A percentile compares a stretch with the other conserved stretches of the same genome.
phyloP scores from a whole-genome alignment of 1,139 yeast species.

The Hansenula sp. region DNA sequence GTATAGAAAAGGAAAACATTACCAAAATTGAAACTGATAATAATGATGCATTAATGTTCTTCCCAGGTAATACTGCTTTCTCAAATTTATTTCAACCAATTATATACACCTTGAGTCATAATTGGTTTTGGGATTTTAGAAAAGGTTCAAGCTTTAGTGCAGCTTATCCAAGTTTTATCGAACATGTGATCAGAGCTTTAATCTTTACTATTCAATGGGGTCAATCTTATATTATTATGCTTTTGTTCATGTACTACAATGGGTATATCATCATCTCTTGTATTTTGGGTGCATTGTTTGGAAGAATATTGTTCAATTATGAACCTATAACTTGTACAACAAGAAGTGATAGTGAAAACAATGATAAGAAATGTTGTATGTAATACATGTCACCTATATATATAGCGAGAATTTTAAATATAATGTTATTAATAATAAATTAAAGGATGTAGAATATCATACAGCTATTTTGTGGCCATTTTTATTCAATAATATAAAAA shows the following conservation, averaged over 20 bases:
- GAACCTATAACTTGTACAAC: conserved; percentile 34
- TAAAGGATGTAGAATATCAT: too few species aligned
- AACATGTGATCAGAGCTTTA: conserved; percentile 45
- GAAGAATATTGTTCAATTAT: conserved; percentile 46
- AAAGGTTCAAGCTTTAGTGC: conserved; percentile 14
- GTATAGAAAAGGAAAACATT: neutral
- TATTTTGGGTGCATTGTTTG: conserved; percentile 58
- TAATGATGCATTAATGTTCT: conserved; percentile 5
- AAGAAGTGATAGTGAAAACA: conserved; percentile 23
- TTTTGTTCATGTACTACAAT: conserved; percentile 69
- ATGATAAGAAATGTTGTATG: conserved; percentile 27
- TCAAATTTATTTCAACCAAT: conserved; percentile 24
- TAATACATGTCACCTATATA: too few species aligned
- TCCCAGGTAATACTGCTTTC: conserved; percentile 3
- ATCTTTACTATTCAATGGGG: conserved; percentile 60
- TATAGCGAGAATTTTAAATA: too few species aligned
- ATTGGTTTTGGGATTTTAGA: conserved; percentile 31
- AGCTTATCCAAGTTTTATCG: conserved; percentile 36
- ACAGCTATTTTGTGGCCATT: too few species aligned
- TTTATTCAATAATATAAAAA: too few species aligned
- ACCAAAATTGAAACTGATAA: neutral
- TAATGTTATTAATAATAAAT: too few species aligned
- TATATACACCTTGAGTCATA: conserved; percentile 33
- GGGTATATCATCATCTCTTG: conserved; percentile 64
- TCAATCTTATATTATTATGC: conserved; percentile 59